phyloP scores from a whole-genome alignment of 2,329 filamentous ascomycete species.

The Pseudohalonectria lignicola region DNA sequence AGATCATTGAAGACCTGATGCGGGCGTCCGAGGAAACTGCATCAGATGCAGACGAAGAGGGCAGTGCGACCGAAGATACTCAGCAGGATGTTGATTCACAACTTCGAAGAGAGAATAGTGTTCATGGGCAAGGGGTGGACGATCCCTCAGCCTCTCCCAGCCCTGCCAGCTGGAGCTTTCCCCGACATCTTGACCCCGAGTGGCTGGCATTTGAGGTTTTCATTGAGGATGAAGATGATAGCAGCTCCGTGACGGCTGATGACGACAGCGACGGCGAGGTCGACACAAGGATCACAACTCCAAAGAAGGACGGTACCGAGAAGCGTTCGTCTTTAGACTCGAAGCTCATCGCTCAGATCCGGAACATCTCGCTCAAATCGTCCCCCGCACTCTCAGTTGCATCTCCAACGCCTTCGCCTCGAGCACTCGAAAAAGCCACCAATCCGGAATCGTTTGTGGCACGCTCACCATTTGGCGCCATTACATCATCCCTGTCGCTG shows the following conservation, averaged over 20 bases:
- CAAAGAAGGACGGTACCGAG: conserved; percentile 5
- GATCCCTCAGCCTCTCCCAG: too few relatives aligned
- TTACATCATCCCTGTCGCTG: conserved; percentile 54
- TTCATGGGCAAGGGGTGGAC: too few relatives aligned
- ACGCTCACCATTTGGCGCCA: conserved; percentile 37
- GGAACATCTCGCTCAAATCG: conserved; percentile 23
- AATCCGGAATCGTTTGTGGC: conserved; percentile 20
- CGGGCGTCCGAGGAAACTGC: conserved; percentile 3
- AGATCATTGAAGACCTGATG: conserved; percentile 15
- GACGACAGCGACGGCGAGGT: conserved; percentile 22
- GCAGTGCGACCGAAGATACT: conserved; percentile 13
- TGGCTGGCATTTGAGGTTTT: conserved; percentile 90
- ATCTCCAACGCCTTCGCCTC: conserved; percentile 1
- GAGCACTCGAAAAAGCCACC: conserved; percentile 4
- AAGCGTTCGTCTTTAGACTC: conserved; percentile 21
- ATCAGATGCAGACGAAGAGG: conserved; percentile 9
- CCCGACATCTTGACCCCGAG: conserved; percentile 69
- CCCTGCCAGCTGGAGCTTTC: conserved; percentile 42
- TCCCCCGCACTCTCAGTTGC: conserved; percentile 3
- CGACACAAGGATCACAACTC: conserved; percentile 13
- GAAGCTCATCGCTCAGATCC: conserved; percentile 27
- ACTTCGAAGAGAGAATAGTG: conserved; percentile 24
- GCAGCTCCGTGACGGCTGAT: conserved; percentile 16
- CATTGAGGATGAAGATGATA: conserved; percentile 45
- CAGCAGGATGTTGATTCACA: conserved; percentile 37